Conservation (phyloP, 331 rosid genomes). For the Dryas integrifolia region DNA sequence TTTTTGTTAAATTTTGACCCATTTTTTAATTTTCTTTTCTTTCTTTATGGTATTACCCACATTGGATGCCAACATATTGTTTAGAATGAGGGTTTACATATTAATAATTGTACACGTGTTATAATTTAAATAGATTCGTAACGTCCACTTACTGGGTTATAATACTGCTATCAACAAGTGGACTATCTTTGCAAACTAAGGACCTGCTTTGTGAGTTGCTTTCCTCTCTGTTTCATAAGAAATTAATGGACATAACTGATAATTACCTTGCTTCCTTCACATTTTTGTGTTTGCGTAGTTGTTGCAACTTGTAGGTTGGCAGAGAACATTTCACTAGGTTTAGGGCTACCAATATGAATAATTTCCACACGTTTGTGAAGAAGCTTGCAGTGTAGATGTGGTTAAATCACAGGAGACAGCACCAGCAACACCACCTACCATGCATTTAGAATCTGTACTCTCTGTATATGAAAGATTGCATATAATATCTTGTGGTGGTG, state of each 20-base stretch:
- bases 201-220: background rate
- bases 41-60: too few species aligned
- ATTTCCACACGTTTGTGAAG: background rate
- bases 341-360: background rate
- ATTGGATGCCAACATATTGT: too few species aligned
- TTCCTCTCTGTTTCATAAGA: background rate
- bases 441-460: background rate
- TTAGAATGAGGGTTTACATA: too few species aligned
- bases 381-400: background rate
- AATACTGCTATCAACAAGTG: background rate
- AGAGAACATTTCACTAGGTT: background rate
- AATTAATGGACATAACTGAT: background rate
- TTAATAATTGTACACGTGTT: too few species aligned
- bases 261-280: background rate
- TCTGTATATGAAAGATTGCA: background rate
- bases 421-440: background rate
- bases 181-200: background rate
- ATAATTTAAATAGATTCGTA: too few species aligned
- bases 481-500: slow-evolving; percentile 5
- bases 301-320: background rate
- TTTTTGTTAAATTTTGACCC: too few species aligned
- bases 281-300: background rate
- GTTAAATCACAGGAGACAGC: slow-evolving; percentile 4
- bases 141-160: too few species aligned
- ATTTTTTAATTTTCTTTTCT: too few species aligned